Conservation (phyloP, 176 grass and related monocot genomes). For the Musa troglodytarum region DNA sequence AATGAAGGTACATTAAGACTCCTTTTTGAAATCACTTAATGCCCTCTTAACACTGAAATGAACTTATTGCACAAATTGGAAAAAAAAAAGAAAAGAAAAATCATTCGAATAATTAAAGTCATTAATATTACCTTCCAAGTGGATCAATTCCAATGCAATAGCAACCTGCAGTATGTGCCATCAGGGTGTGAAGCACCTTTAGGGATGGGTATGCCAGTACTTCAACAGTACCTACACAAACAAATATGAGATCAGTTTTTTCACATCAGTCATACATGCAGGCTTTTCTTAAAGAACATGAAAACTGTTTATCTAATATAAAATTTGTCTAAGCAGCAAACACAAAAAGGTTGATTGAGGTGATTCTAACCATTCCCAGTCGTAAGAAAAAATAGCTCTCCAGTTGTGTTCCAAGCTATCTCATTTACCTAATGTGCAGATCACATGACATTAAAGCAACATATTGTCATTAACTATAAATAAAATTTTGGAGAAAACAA, state of each 20-base stretch:
- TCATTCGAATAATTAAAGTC: background rate
- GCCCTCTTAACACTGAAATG: background rate
- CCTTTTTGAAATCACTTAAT: background rate
- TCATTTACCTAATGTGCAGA: slow-evolving; percentile 81
- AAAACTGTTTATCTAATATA: background rate
- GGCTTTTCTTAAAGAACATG: background rate
- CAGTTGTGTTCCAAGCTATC: slow-evolving; percentile 98
- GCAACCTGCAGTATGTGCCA: slow-evolving; percentile 94
- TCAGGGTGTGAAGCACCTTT: slow-evolving; percentile 55
- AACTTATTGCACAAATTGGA: slow-evolving; percentile 8
- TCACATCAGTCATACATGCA: background rate
- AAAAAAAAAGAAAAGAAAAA: background rate
- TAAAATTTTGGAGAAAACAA: background rate
- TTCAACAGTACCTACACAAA: slow-evolving; percentile 63
- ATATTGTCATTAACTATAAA: background rate
- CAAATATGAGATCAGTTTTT: slow-evolving; percentile 14
- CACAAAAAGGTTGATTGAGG: background rate
- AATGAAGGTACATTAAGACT: background rate
- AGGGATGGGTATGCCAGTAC: slow-evolving; percentile 77
- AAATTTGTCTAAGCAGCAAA: background rate
- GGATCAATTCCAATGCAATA: slow-evolving; percentile 98
- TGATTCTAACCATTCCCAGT: slow-evolving; percentile 72
- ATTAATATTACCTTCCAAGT: slow-evolving; percentile 57
- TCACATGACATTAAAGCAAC: background rate
- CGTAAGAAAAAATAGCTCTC: slow-evolving; percentile 97